Conservation (phyloP, 768 basidiomycete species). For the Kockovaella imperatae region DNA sequence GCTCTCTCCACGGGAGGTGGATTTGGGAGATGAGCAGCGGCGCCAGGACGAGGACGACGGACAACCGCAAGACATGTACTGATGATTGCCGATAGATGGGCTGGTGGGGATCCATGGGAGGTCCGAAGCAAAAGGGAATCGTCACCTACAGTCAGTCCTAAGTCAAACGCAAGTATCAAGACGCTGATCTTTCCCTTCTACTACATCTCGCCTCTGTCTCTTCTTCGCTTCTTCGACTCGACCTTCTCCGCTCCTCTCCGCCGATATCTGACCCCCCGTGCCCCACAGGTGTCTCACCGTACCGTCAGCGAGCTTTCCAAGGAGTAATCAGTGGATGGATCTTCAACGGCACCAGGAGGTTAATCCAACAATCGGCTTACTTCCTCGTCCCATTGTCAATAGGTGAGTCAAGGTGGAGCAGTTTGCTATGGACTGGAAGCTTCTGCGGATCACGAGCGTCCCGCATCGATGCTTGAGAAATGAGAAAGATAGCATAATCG, state of each 20-base stretch:
- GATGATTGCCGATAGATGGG: conserved; percentile 56
- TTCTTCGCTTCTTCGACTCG: not conserved
- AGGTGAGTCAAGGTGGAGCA: conserved; percentile 52
- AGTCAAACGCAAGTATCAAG: not conserved
- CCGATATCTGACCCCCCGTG: not conserved
- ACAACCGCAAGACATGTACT: not conserved
- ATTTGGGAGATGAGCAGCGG: not conserved
- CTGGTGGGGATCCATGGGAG: conserved; percentile 82
- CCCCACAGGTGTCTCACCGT: conserved; percentile 67
- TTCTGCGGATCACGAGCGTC: no score
- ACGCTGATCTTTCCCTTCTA: not conserved
- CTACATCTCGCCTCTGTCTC: not conserved
- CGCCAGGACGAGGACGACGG: not conserved
- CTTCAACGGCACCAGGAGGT: conserved; percentile 76
- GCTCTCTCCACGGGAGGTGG: not conserved
- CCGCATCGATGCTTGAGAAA: not conserved
- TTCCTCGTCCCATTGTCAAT: conserved; percentile 67
- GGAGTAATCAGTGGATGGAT: conserved; percentile 65
- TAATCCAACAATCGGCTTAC: conserved; percentile 67
- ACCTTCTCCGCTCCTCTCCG: not conserved
- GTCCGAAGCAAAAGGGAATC: conserved; percentile 67
- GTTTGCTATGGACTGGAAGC: not conserved
- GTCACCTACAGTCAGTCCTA: conserved; percentile 67
- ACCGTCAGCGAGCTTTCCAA: conserved; percentile 64
- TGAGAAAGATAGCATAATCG: not conserved